phyloP scores from a whole-genome alignment of 345 rosid genomes.

The Lumnitzera racemosa region DNA sequence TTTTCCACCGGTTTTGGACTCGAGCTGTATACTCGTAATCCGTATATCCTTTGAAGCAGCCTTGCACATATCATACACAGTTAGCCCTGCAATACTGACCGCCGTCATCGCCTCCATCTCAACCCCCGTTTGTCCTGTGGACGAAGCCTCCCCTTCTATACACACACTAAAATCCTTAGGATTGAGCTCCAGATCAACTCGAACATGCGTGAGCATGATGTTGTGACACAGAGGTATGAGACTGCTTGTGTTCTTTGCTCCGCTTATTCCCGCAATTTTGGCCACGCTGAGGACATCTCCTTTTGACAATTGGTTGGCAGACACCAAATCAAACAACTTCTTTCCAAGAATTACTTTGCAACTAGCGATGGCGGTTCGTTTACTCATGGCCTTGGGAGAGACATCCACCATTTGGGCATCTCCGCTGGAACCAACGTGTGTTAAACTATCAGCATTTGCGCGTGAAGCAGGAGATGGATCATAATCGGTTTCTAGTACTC shows the following conservation, averaged over 20 bases:
- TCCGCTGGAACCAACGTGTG: constrained; percentile 54
- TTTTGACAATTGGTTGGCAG: constrained; percentile 74
- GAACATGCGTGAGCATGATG: constrained; percentile 56
- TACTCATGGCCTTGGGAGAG: constrained; percentile 56
- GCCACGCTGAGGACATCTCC: constrained; percentile 96
- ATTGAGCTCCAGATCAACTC: constrained; percentile 56
- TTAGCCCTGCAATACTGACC: constrained; percentile 67
- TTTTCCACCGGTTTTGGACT: constrained; percentile 76
- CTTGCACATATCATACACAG: constrained; percentile 98
- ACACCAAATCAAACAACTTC: constrained; percentile 69
- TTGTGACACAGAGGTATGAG: constrained; percentile 90
- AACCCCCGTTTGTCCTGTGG: constrained; percentile 81
- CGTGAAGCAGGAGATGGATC: constrained; percentile 11
- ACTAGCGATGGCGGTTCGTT: constrained; percentile 66
- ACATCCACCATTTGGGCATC: constrained; percentile 97
- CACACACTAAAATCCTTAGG: constrained; percentile 56
- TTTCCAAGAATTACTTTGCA: constrained; percentile 73
- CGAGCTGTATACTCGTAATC: constrained; percentile 54
- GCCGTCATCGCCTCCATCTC: constrained; percentile 96
- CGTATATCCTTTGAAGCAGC: constrained; percentile 83
- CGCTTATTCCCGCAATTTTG: constrained; percentile 80
- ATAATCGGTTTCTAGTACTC: constrained; percentile 18
- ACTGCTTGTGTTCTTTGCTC: constrained; percentile 79
- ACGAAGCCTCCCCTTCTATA: constrained; percentile 75
- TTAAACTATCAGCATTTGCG: constrained; percentile 25